phyloP scores from a whole-genome alignment of 768 basidiomycete species.

The Lactarius sanguifluus region DNA sequence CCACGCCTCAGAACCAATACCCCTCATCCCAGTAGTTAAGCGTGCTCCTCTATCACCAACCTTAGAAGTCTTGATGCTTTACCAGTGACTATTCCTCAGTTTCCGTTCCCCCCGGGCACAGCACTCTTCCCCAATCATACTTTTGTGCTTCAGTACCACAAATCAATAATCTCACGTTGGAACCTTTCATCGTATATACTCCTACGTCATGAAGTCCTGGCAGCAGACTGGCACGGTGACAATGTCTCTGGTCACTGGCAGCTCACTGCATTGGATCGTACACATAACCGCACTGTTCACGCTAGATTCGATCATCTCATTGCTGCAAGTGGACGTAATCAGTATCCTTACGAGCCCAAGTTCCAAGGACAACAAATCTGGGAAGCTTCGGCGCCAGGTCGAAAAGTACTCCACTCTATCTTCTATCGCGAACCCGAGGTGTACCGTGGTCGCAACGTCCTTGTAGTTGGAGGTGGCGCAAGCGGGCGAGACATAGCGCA shows the following conservation, averaged over 20 bases:
- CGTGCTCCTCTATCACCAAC: neutral
- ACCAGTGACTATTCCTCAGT: constrained; percentile 51
- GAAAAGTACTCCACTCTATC: constrained; percentile 49
- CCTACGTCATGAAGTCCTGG: constrained; percentile 45
- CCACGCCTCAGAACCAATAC: constrained; percentile 57
- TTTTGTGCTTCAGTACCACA: constrained; percentile 49
- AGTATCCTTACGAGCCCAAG: constrained; percentile 45
- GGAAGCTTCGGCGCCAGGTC: constrained; percentile 38
- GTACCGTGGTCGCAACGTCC: constrained; percentile 44
- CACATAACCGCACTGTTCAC: constrained; percentile 30
- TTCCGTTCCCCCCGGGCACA: constrained; percentile 52
- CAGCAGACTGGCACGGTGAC: constrained; percentile 46
- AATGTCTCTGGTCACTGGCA: constrained; percentile 46
- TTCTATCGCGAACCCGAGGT: constrained; percentile 36
- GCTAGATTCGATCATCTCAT: constrained; percentile 55
- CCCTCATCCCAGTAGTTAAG: constrained; percentile 47
- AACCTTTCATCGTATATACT: constrained; percentile 43
- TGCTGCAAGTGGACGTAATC: constrained; percentile 55
- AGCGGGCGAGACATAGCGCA: constrained; percentile 49
- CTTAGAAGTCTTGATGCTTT: constrained; percentile 31
- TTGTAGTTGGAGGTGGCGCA: constrained; percentile 50
- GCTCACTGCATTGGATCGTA: constrained; percentile 36
- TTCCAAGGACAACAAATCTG: constrained; percentile 47
- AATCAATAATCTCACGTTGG: constrained; percentile 41
- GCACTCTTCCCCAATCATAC: constrained; percentile 52